Evolutionary conservation across 2,329 filamentous ascomycete species (phyloP), one percentile per base, ranked within the genome.

Genomic region (Tolypocladium guangdongense): DNA sequence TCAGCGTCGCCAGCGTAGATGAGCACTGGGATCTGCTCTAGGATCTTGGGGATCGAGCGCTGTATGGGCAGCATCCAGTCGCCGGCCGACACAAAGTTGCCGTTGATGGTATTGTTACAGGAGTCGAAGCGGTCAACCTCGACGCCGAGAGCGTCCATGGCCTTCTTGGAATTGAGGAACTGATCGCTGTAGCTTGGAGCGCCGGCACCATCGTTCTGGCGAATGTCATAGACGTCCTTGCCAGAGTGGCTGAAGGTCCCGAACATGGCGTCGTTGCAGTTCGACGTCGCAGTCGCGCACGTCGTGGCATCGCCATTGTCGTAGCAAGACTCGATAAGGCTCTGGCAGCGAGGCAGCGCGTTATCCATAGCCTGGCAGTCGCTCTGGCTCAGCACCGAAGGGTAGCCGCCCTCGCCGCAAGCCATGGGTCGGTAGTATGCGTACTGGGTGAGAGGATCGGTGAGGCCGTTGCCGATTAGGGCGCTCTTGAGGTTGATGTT

Each of bases 51-150:
- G 6, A 97, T 87, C 33, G 96, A 80, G 56, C 85, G 86, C 77
- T 96, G 90, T 83, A 87, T 96, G 48, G 93, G 92, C 79, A 93
- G 85, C 87, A 96, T 96, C 92, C 92, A 97, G 74, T 99, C 93
- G 66, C 92, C 93, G 53, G 35, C n/a, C 10, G 12, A 36, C 24
- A 96, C 76, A 81, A 99, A 97, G 80, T 95, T 95, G 66, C 90
- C 83, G 82, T 96, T 96, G 74, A 97, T 93, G 72, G 95, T 88
- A 63, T 91, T 90, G 81, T 96, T 96, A 83, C 92, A 97, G 69
- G 87, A 91, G 66, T 96, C 88, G 71, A 95, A 97, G 66, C 78
- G 81, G 61, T 82, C 78, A 53, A 96, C 89, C 74, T 97, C 93
- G 50, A 84, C 90, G 59, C 93, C 93, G 36, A 97, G 80, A 45